Base-by-base conservation (phyloP, 129 eudicot species). In the Ambrosia artemisiifolia region DNA sequence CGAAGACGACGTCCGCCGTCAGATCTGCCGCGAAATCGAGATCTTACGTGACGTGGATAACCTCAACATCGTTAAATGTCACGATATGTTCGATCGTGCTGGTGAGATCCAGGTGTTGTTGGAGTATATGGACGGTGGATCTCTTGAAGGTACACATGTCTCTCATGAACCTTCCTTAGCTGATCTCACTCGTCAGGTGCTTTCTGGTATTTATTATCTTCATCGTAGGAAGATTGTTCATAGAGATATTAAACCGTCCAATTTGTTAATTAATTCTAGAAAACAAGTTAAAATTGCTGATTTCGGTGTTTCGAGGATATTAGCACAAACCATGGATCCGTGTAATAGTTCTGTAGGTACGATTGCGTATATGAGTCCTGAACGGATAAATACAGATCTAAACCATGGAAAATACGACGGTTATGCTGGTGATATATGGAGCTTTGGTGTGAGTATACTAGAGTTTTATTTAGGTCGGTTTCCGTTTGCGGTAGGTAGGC, bases 291-390 rank as follows among this genome's bases (percentile, higher is more conserved):
- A 91, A 46, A 91, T 91, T 0, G 97, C 97, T 0, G 97, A 91
- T 75, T 88, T 88, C 24, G 97, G 97, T 0, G 91, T 86, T 12
- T 78, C 84, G 6, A 77, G 97, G 35, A 77, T 91, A 3, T 38
- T 88, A 47, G 83, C 87, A 0, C 96, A 91, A 51, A 88, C 96
- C 4, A 91, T 88, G 96, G 96, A 88, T 76, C 85, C 88, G 4
- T 88, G 96, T 32, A 86, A 91, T 54, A 84, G 91, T 0, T 84
- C 94, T 3, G 97, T 92, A 3, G 97, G 97, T 16, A 92, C 97
- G 2, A 92, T 92, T 35, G 97, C 97, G 7, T 92, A 92, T 75
- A 92, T 92, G 97, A 92, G 96, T 65, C 97, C 97, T 0, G 97
- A 92, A 50, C 48, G 97, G 51, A 92, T 92, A 38, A 88, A 92